Conservation (phyloP, 345 rosid species). For the Citrus medica region DNA sequence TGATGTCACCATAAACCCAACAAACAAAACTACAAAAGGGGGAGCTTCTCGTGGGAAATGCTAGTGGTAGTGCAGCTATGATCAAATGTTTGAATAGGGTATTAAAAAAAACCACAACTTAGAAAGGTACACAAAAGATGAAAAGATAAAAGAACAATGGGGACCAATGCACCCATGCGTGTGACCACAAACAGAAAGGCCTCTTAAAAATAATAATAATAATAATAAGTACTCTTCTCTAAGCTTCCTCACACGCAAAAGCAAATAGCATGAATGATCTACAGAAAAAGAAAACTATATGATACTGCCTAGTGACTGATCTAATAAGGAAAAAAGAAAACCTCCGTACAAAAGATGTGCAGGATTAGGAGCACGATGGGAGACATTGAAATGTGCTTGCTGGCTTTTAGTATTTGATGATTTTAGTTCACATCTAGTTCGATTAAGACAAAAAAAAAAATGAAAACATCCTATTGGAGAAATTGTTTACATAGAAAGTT, state of each 20-base stretch:
- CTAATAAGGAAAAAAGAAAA: slow-evolving; percentile 11
- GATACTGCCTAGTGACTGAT: not conserved
- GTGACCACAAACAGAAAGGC: slow-evolving; percentile 49
- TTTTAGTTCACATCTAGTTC: not conserved
- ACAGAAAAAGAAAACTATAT: not conserved
- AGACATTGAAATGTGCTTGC: slow-evolving; percentile 12
- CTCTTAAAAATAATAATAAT: slow-evolving; percentile 13
- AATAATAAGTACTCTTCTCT: slow-evolving; percentile 8
- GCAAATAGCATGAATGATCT: slow-evolving; percentile 8
- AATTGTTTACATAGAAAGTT: too few relatives aligned
- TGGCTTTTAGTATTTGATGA: not conserved
- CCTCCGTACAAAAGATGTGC: slow-evolving; percentile 1
- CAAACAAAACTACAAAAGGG: not conserved
- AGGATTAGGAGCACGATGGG: not conserved
- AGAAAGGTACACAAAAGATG: slow-evolving; percentile 22
- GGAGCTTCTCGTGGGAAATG: slow-evolving; percentile 28
- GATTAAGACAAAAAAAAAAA: not conserved
- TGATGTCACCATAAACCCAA: slow-evolving; percentile 56
- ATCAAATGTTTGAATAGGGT: slow-evolving; percentile 44
- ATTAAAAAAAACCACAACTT: not conserved
- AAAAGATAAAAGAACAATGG: slow-evolving; percentile 39
- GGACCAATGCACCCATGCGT: slow-evolving; percentile 87
- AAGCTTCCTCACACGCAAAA: not conserved
- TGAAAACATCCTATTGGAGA: not conserved
- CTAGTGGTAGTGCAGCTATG: slow-evolving; percentile 57